Base-by-base conservation (phyloP, 2,329 filamentous ascomycete genomes). In the Neofusicoccum cordaticola region DNA sequence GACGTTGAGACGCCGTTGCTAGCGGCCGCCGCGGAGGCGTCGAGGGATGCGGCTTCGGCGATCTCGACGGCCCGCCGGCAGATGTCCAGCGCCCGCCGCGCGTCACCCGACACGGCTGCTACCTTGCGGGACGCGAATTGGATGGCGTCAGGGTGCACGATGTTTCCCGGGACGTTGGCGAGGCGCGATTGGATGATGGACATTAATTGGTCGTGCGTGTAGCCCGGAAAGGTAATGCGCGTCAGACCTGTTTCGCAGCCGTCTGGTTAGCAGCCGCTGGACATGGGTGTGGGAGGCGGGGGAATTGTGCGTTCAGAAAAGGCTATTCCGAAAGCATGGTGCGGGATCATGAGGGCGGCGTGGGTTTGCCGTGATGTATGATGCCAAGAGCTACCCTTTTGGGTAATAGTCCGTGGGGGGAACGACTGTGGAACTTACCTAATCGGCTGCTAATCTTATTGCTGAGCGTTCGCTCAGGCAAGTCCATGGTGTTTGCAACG, bases 401-500 rank as follows among this genome's bases (percentile, higher is more conserved):
- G 31, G 56, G 42, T 37, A 31, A 47, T 15, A 35, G 56, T 44
- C 41, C 27, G 42, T 31, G 27, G 66, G 65, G 62, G 62, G 51
- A 69, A 68, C 66, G 67, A 72, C 66, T 41, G 66, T 47, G 27
- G 69, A 63, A 74, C 75, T 68, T 74, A 78, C 76, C 76, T 72
- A 78, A 68, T 66, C 95, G 88, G 76, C 92, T 97, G 74, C 92
- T 97, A 76, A 99, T 99, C 78, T 99, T 99, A 81, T 99, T 99
- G 79, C 92, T 97, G 42, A 99, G 83, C 0, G 95, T 99, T 74
- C 95, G 85, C 78, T 99, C 95, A 0, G 95, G 95, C 65, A 99
- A 80, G 79, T 99, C 95, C 95, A 99, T 99, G 27, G 95, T 99
- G 77, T 99, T 99, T 61, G 95, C 96, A 17, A 99, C 95, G 11